Percentiles rank a stretch among this genome's conserved stretches.
phyloP scores from a whole-genome alignment of 306 rosid species.

The Castanea crenata region DNA sequence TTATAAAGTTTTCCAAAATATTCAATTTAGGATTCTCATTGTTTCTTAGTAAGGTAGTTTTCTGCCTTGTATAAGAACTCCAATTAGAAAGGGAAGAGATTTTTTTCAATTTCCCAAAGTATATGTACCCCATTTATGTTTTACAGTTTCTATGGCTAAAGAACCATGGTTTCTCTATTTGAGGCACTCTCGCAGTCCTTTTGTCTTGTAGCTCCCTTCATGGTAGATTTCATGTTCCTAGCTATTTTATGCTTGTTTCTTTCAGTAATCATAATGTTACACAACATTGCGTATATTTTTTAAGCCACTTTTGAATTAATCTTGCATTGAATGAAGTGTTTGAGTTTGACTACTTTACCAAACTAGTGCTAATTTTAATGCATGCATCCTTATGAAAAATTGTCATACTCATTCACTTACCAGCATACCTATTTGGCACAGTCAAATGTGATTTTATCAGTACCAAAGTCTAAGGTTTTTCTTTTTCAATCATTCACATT shows the following conservation, averaged over 20 bases:
- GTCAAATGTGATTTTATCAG: not conserved
- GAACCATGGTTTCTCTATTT: not conserved
- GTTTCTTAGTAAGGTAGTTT: not conserved
- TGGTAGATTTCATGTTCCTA: not conserved
- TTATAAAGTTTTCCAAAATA: too few species aligned
- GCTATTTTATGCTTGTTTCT: not conserved
- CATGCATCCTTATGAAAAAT: not conserved
- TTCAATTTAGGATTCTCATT: not conserved
- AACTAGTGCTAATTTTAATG: not conserved
- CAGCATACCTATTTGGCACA: not conserved
- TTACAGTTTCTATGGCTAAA: not conserved
- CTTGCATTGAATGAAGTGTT: not conserved
- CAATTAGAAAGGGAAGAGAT: not conserved
- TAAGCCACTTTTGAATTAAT: not conserved
- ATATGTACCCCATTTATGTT: not conserved
- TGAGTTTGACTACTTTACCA: not conserved
- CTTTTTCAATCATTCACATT: constrained; percentile 23
- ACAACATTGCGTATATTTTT: too few species aligned
- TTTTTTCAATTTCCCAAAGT: not conserved
- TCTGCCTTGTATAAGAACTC: not conserved
- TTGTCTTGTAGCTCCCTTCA: not conserved
- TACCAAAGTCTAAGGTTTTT: constrained; percentile 6
- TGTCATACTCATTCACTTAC: not conserved
- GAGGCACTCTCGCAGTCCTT: not conserved
- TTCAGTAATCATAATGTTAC: too few species aligned